Evolutionary conservation across 2,329 filamentous ascomycete species (phyloP).

Genomic region (Aureobasidium leucospermi): DNA sequence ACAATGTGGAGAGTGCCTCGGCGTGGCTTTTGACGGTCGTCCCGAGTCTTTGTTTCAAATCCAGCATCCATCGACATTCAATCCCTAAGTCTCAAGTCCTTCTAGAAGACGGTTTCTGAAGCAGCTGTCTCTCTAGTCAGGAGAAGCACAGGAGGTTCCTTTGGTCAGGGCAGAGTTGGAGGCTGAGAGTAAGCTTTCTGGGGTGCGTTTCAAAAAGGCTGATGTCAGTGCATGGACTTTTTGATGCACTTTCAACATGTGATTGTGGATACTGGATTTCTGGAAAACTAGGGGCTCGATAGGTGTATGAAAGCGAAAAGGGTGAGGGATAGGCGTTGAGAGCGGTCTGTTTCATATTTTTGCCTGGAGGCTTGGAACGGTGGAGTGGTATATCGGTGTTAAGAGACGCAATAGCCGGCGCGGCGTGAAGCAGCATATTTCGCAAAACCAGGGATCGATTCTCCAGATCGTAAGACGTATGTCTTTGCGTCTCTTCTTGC

Average conservation of each 20-base stretch:
- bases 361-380: not conserved
- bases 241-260: not conserved
- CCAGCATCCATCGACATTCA: too few relatives aligned
- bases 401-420: not conserved
- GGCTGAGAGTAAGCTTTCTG: not conserved
- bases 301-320: not conserved
- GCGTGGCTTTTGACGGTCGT: not conserved
- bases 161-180: not conserved
- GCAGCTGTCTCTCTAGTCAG: not conserved
- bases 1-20: not conserved
- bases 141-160: not conserved
- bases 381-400: not conserved
- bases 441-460: not conserved
- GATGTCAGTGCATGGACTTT: not conserved
- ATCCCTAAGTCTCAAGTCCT: not conserved
- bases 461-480: not conserved
- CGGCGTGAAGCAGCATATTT: not conserved
- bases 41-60: not conserved
- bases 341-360: not conserved
- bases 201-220: not conserved
- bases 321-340: not conserved
- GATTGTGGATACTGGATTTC: not conserved
- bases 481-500: not conserved
- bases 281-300: not conserved
- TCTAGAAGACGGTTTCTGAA: not conserved